Percentiles rank a stretch among this genome's conserved stretches.
These are phyloP conservation scores for Saccharomycopsis fibuligera DNA, from an alignment of 805 yeast species.

Conservation along the genomic window DNA sequence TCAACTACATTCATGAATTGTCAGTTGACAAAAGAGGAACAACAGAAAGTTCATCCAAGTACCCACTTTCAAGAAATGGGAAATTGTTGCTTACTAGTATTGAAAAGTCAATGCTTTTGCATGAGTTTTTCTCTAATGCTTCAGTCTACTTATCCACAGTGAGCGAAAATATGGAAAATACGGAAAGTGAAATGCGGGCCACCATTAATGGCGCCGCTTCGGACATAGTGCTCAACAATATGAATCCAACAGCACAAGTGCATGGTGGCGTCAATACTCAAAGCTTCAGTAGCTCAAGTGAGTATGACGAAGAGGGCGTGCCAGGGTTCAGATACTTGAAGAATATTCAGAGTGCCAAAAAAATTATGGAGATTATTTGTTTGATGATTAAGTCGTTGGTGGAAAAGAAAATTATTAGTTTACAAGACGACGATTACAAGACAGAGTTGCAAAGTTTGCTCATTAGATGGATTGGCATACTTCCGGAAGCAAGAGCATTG, in stretches of 20 bases:
- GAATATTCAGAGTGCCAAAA: conserved; percentile 1
- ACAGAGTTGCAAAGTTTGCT: conserved; percentile 55
- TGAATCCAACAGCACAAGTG: neutral
- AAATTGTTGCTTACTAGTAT: conserved; percentile 44
- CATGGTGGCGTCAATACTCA: too few relatives aligned
- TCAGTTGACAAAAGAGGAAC: conserved; percentile 51
- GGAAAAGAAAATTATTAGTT: conserved; percentile 37
- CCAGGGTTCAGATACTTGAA: neutral
- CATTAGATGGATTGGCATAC: conserved; percentile 56
- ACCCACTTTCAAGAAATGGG: conserved; percentile 51
- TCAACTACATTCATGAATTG: conserved; percentile 59
- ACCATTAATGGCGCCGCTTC: neutral
- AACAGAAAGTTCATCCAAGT: neutral
- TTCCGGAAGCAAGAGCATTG: conserved; percentile 57
- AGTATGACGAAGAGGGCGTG: neutral
- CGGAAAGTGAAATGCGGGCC: neutral
- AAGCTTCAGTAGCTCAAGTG: too few relatives aligned
- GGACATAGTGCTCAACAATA: neutral
- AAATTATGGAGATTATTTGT: conserved; percentile 49
- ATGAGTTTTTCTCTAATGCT: conserved; percentile 59
- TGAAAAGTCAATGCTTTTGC: conserved; percentile 61
- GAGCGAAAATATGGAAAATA: neutral
- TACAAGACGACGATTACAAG: conserved; percentile 42
- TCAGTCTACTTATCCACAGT: conserved; percentile 36
- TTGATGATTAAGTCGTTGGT: conserved; percentile 53